Evolutionary conservation across 1,284 basidiomycete genomes (phyloP).

Genomic region (Chalciporus sp.): DNA sequence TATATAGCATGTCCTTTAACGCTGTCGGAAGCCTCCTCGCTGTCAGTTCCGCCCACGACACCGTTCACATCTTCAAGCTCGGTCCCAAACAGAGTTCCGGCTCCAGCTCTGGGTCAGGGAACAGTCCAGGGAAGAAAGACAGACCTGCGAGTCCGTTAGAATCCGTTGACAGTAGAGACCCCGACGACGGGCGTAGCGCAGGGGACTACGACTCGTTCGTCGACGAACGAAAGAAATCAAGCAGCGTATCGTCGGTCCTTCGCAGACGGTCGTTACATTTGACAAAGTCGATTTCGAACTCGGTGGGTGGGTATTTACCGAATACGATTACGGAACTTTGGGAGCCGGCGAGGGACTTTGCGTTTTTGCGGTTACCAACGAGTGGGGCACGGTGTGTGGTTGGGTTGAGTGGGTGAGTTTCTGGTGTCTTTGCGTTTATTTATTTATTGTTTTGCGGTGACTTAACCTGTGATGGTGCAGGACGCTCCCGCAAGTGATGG

Average conservation of each 20-base stretch:
- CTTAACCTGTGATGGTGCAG: conserved; percentile 40
- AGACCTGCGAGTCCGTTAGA: conserved; percentile 58
- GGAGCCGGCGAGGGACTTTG: conserved; percentile 96
- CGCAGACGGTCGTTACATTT: conserved; percentile 75
- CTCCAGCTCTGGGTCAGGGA: conserved; percentile 9
- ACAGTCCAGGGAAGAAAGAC: conserved; percentile 23
- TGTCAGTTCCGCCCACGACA: conserved; percentile 92
- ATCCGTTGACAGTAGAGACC: conserved; percentile 66
- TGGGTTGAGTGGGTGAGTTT: conserved; percentile 79
- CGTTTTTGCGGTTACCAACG: conserved; percentile 86
- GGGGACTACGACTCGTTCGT: conserved; percentile 79
- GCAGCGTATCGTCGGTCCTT: conserved; percentile 63
- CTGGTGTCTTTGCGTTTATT: not conserved
- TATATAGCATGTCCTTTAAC: conserved; percentile 95
- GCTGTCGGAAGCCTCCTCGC: conserved; percentile 81
- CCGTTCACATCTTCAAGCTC: conserved; percentile 96
- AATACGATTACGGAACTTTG: conserved; percentile 93
- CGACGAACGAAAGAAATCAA: conserved; percentile 63
- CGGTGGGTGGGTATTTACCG: conserved; percentile 90
- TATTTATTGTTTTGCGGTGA: not conserved
- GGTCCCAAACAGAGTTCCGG: conserved; percentile 23
- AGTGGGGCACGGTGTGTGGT: conserved; percentile 82
- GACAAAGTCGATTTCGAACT: conserved; percentile 79
- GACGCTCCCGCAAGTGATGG: conserved; percentile 96
- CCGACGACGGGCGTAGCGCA: conserved; percentile 53